These are phyloP conservation scores for Puccinellia tenuiflora DNA, from an alignment of 176 grass and related monocot species.

Conservation along the genomic window DNA sequence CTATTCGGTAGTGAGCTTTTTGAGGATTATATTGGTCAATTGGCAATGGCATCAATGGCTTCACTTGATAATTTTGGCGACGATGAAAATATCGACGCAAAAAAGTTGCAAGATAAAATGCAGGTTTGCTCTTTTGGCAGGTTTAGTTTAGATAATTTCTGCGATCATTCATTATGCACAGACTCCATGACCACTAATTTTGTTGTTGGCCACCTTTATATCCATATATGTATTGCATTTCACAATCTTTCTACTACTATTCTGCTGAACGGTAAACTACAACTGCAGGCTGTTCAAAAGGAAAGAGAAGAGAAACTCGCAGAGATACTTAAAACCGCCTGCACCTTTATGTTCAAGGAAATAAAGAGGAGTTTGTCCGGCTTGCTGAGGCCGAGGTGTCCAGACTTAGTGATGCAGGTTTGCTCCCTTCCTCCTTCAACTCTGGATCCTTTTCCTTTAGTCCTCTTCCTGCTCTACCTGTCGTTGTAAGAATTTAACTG, in stretches of 20 bases:
- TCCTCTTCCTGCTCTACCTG: neutral
- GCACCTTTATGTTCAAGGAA: constrained; percentile 76
- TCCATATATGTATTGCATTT: constrained; percentile 27
- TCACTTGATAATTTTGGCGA: constrained; percentile 85
- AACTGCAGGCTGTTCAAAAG: constrained; percentile 78
- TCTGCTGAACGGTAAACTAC: neutral
- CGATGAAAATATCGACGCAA: constrained; percentile 70
- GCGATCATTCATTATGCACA: neutral
- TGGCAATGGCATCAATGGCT: constrained; percentile 95
- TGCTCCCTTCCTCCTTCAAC: neutral
- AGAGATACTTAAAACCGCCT: constrained; percentile 63
- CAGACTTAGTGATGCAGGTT: constrained; percentile 92
- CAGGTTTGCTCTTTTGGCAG: constrained; percentile 43
- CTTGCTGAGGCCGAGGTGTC: constrained; percentile 72
- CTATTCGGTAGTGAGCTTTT: constrained; percentile 96
- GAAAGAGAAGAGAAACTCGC: constrained; percentile 94
- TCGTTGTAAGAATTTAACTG: constrained; percentile 3
- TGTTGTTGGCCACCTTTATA: neutral
- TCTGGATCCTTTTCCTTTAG: neutral
- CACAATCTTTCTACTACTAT: constrained; percentile 20
- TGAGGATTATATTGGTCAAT: constrained; percentile 96
- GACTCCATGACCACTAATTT: neutral
- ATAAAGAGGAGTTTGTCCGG: constrained; percentile 63
- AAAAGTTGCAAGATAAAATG: constrained; percentile 80
- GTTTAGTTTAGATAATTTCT: constrained; percentile 5